phyloP scores from a whole-genome alignment of 169 alveolate genomes.

The Eimeria tenella region DNA sequence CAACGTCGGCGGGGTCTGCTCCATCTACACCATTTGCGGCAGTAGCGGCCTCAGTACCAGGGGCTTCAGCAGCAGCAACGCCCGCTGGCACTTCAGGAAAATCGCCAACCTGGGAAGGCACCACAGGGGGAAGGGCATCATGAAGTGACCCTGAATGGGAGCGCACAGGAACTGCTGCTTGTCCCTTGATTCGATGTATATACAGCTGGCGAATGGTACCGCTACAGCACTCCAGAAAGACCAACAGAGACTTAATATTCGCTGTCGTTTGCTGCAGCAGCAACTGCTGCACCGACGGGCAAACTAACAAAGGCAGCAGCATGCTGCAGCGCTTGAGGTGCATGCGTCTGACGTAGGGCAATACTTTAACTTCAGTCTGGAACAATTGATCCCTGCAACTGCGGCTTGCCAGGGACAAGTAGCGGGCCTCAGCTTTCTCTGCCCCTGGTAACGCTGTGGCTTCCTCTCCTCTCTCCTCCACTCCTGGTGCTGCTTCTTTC shows the following conservation, averaged over 20 bases:
- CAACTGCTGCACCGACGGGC: slow-evolving; percentile 23
- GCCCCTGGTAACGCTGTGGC: not conserved
- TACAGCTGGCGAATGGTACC: slow-evolving; percentile 11
- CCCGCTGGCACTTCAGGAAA: not conserved
- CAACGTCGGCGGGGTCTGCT: not conserved
- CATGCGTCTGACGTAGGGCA: not conserved
- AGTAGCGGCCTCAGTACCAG: not conserved
- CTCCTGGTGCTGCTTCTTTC: not conserved
- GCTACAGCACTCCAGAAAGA: slow-evolving; percentile 8
- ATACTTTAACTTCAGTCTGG: not conserved
- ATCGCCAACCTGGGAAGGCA: too few species aligned
- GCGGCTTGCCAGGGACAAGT: not conserved
- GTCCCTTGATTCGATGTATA: slow-evolving; percentile 5
- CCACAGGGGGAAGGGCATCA: not conserved
- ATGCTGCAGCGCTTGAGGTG: slow-evolving; percentile 21
- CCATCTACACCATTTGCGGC: not conserved
- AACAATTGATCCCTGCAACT: not conserved
- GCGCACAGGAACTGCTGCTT: not conserved
- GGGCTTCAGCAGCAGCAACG: not conserved
- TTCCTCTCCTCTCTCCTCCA: not conserved
- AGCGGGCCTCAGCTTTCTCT: not conserved
- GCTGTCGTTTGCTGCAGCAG: slow-evolving; percentile 15
- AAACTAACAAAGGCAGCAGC: slow-evolving; percentile 1
- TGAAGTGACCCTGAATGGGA: not conserved
- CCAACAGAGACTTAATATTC: not conserved